These are phyloP conservation scores for Trichoderma reesei DNA, from an alignment of 495 filamentous ascomycete species.

Conservation along the genomic window DNA sequence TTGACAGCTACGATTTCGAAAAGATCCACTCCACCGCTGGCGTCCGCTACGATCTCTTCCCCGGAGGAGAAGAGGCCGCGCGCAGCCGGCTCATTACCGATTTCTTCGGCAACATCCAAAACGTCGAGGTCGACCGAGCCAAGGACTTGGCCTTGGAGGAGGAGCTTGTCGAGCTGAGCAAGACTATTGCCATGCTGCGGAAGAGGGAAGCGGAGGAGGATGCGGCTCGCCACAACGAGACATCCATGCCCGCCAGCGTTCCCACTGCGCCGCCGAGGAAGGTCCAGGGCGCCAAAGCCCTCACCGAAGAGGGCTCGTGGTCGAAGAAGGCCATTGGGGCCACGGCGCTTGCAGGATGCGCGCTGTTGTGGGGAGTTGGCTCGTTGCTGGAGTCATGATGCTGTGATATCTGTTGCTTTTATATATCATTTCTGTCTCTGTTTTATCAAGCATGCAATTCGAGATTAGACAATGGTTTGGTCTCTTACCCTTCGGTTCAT, in stretches of 20 bases:
- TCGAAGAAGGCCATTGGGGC: constrained; percentile 58
- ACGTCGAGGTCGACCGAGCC: constrained; percentile 71
- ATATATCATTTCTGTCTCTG: neutral
- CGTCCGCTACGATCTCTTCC: constrained; percentile 88
- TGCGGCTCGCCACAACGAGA: constrained; percentile 25
- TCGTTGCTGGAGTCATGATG: constrained; percentile 36
- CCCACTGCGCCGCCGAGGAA: constrained; percentile 25
- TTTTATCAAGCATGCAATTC: neutral
- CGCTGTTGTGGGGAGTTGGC: constrained; percentile 56
- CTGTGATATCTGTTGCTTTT: neutral
- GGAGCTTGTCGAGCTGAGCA: constrained; percentile 56
- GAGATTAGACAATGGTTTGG: neutral
- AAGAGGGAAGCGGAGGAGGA: constrained; percentile 38
- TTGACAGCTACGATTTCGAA: constrained; percentile 86
- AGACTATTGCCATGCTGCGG: constrained; percentile 51
- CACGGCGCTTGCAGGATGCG: constrained; percentile 54
- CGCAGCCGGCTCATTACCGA: constrained; percentile 76
- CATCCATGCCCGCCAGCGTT: constrained; percentile 27
- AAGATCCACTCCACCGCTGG: constrained; percentile 92
- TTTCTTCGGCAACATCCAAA: constrained; percentile 98
- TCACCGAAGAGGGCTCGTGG: constrained; percentile 58
- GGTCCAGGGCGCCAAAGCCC: constrained; percentile 45
- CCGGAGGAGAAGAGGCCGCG: constrained; percentile 61
- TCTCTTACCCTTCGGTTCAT: too few relatives aligned
- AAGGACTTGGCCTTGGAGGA: constrained; percentile 54